Percentiles rank a stretch among this genome's conserved stretches.
phyloP scores from a whole-genome alignment of 148 eudicot species.

The Rhododendron ovatum region DNA sequence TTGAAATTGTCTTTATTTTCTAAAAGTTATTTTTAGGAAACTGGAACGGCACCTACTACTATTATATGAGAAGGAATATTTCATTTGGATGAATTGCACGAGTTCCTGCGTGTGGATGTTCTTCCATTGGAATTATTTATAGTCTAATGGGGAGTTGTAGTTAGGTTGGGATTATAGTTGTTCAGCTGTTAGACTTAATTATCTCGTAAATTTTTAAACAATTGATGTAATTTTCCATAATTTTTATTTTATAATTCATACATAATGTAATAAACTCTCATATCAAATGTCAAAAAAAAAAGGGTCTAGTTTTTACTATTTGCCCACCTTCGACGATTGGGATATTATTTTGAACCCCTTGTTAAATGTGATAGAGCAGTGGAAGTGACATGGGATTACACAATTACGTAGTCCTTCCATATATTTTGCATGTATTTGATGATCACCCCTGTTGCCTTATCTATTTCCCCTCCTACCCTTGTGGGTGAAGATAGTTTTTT shows the following conservation, averaged over 20 bases:
- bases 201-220: too few species aligned
- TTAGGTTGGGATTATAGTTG: too few species aligned
- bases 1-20: too few species aligned
- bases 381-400: not conserved
- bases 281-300: too few species aligned
- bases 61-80: not conserved
- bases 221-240: fast-evolving
- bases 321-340: not conserved
- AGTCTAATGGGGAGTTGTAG: too few species aligned
- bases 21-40: too few species aligned
- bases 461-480: not conserved
- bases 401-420: not conserved
- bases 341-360: not conserved
- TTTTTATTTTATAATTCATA: too few species aligned
- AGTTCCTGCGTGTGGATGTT: too few species aligned
- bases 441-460: not conserved
- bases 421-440: not conserved
- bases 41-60: too few species aligned
- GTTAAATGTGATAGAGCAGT: not conserved
- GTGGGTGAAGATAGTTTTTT: not conserved
- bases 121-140: too few species aligned
- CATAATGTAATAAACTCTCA: too few species aligned
- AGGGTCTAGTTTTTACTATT: not conserved
- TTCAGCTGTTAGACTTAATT: too few species aligned
- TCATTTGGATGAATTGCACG: not conserved